Percentiles rank a stretch among this genome's conserved stretches.
Conservation (phyloP, 805 yeast genomes). For the Wickerhamomyces sydowiorum region DNA sequence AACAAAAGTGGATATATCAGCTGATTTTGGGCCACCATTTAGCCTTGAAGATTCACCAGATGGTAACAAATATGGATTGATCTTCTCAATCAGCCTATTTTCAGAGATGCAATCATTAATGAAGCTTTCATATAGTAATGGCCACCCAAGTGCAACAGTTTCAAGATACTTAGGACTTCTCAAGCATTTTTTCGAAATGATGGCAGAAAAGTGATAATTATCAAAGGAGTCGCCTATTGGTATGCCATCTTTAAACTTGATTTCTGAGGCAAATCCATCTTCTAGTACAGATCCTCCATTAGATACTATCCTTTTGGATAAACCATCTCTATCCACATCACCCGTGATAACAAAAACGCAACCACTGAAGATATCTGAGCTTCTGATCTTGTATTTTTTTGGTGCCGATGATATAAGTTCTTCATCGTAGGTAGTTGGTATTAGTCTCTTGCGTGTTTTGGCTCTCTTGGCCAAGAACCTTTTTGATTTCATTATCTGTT, state of each 20-base stretch:
- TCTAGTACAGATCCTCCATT: constrained; percentile 40
- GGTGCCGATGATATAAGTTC: constrained; percentile 7
- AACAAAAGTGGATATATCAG: constrained; percentile 40
- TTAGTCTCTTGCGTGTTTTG: constrained; percentile 5
- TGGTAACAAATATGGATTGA: constrained; percentile 59
- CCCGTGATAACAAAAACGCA: constrained; percentile 37
- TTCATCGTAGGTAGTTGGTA: constrained; percentile 7
- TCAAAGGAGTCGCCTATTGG: constrained; percentile 6
- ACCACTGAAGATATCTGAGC: constrained; percentile 21
- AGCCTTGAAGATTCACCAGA: constrained; percentile 63
- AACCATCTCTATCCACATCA: constrained; percentile 25
- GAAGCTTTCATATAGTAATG: constrained; percentile 58
- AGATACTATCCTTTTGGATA: constrained; percentile 28
- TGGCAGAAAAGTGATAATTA: constrained; percentile 51
- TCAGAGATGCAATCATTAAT: constrained; percentile 42
- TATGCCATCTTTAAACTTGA: constrained; percentile 9
- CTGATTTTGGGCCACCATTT: constrained; percentile 38
- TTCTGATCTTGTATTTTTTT: neutral
- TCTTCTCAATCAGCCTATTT: constrained; percentile 24
- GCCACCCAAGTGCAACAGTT: constrained; percentile 81
- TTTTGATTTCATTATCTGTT: constrained; percentile 10
- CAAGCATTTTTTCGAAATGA: constrained; percentile 44
- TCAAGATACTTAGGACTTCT: constrained; percentile 76
- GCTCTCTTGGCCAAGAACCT: constrained; percentile 9
- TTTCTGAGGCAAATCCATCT: constrained; percentile 27